Evolutionary conservation across 129 eudicot genomes (phyloP).

Genomic region (Mikania micrantha): DNA sequence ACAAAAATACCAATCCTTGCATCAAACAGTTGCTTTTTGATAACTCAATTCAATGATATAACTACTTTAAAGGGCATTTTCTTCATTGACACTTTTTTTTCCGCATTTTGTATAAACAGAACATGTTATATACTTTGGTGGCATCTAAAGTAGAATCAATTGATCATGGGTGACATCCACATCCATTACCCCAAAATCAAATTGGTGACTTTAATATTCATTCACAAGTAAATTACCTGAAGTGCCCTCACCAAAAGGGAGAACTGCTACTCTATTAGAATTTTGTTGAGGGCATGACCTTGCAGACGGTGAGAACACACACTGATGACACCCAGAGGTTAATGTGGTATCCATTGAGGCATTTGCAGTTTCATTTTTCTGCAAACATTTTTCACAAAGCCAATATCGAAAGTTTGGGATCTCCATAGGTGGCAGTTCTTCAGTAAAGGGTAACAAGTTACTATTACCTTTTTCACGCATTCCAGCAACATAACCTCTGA

Average conservation of each 20-base stretch:
- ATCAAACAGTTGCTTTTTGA: no score
- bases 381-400: slow-evolving; percentile 40
- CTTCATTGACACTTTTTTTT: no score
- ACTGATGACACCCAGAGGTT: slow-evolving; percentile 7
- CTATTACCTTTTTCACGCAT: slow-evolving; percentile 50
- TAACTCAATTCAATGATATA: no score
- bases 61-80: no score
- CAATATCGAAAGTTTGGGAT: slow-evolving; percentile 56
- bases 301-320: slow-evolving; percentile 19
- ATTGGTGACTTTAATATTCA: background rate
- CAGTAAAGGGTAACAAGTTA: slow-evolving; percentile 37
- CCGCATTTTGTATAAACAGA: no score
- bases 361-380: slow-evolving; percentile 26
- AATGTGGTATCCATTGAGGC: slow-evolving; percentile 17
- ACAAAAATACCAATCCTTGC: no score
- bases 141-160: no score
- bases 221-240: slow-evolving; percentile 17
- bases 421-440: slow-evolving; percentile 55
- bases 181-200: background rate
- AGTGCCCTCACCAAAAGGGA: slow-evolving; percentile 29
- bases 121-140: no score
- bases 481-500: slow-evolving; percentile 75
- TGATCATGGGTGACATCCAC: no score
- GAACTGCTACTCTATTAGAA: slow-evolving; percentile 2
- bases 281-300: background rate